Base-by-base conservation (phyloP, 306 rosid genomes). In the Morella rubra region DNA sequence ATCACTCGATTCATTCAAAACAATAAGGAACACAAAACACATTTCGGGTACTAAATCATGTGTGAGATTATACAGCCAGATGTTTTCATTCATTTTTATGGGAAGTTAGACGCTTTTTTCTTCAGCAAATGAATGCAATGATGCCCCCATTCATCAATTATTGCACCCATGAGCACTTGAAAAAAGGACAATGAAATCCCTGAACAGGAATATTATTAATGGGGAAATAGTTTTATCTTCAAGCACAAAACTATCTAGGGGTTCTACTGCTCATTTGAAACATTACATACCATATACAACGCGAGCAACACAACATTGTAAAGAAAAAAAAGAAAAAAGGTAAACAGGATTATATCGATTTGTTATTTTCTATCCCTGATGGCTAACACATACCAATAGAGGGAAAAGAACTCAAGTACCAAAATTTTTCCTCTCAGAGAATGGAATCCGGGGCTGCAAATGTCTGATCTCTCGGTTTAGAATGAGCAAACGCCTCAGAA, bases 401-500 rank as follows among this genome's bases (percentile, higher is more conserved):
- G 19, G 20, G 7, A 58, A 5, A 6, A 22, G 50, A 74, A 69
- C 41, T 68, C 19, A 14, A 70, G 46, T 13, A 56, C 76, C 84
- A 85, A 76, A 81, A 78, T 24, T 40, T 53, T 51, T 51, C 49
- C 72, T 69, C 59, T 55, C 55, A 58, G 55, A 27, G 18, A 24
- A 32, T 37, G 51, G 20, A 56, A 74, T 69, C 73, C 76, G 74
- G 18, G 72, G 78, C 62, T 61, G 75, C 52, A 49, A 59, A 47
- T 74, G 67, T 78, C 74, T 67, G 49, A 51, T 75, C 70, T 73
- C 77, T 61, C 58, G 87, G 68, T 77, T 77, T 44, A 68, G 82
- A 77, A 70, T 83, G 75, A 37, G 80, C 76, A 83, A 82, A 76
- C 32, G 82, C 86, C 22, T 85, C 81, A 0, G 83, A 76, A 62